Conservation (phyloP, 257 asterid genomes). For the Cordia subcordata region DNA sequence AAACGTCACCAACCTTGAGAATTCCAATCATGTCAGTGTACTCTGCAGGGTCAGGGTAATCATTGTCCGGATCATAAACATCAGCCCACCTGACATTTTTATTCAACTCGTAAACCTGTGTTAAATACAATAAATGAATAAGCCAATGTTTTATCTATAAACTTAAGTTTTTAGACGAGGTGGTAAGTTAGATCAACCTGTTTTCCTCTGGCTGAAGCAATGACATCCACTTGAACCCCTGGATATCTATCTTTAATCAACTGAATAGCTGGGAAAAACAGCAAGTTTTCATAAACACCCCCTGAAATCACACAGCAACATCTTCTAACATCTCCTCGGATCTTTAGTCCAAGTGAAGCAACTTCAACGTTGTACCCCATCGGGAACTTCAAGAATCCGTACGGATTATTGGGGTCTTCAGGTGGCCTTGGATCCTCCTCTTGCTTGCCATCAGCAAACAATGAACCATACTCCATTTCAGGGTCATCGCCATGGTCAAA, state of each 20-base stretch:
- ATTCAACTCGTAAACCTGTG: conserved; percentile 60
- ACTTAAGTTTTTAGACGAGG: too few species aligned
- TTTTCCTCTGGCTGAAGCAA: conserved; percentile 66
- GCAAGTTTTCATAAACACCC: conserved; percentile 75
- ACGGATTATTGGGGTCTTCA: conserved; percentile 65
- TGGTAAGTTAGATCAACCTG: too few species aligned
- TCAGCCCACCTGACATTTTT: conserved; percentile 82
- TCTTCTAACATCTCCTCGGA: conserved; percentile 80
- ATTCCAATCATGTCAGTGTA: conserved; percentile 69
- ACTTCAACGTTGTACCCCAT: conserved; percentile 64
- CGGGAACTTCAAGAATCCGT: conserved; percentile 83
- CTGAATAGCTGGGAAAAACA: conserved; percentile 80
- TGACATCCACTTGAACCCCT: conserved; percentile 67
- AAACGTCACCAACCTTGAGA: conserved; percentile 48
- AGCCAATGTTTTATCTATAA: too few species aligned
- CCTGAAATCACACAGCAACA: conserved; percentile 79
- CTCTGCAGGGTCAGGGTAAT: conserved; percentile 72
- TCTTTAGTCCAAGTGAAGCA: conserved; percentile 65
- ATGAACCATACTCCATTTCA: conserved; percentile 60
- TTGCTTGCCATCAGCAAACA: conserved; percentile 68
- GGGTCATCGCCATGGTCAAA: conserved; percentile 80
- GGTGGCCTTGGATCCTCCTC: conserved; percentile 84
- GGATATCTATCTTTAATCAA: conserved; percentile 81
- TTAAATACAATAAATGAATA: too few species aligned
- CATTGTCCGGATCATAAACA: conserved; percentile 59